Evolutionary conservation across 768 basidiomycete genomes (phyloP).

Genomic region (Mycena maculata): DNA sequence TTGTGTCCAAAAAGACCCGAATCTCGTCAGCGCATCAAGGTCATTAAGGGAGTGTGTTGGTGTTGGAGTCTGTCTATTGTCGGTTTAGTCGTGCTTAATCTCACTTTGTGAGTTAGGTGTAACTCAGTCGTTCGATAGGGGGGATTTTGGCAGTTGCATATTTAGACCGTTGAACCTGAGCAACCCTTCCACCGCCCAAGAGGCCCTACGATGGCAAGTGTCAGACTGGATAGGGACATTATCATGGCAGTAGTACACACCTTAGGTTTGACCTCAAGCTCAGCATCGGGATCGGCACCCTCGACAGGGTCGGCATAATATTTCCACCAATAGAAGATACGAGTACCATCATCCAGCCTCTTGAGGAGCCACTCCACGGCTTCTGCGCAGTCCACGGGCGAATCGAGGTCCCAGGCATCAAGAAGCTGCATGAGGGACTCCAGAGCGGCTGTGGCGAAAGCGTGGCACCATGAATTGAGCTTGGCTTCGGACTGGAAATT

Average conservation of each 20-base stretch:
- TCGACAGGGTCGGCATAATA: neutral
- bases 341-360: neutral
- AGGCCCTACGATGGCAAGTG: neutral
- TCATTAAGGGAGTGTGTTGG: too few species aligned
- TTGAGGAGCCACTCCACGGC: neutral
- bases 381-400: neutral
- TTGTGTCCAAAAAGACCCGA: too few species aligned
- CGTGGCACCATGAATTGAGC: neutral
- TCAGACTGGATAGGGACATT: neutral
- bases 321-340: neutral
- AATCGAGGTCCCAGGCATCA: neutral
- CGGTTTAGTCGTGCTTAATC: too few species aligned
- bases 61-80: too few species aligned
- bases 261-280: neutral
- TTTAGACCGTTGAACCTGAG: too few species aligned
- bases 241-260: neutral
- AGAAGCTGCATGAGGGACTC: neutral
- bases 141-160: too few species aligned
- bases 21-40: too few species aligned
- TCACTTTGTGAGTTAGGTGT: too few species aligned
- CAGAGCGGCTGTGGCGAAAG: neutral
- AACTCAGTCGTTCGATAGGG: too few species aligned
- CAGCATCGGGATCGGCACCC: neutral
- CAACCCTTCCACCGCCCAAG: too few species aligned
- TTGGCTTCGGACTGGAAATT: neutral